Base-by-base conservation (phyloP, 176 grass and related monocot genomes). In the Lolium rigidum region DNA sequence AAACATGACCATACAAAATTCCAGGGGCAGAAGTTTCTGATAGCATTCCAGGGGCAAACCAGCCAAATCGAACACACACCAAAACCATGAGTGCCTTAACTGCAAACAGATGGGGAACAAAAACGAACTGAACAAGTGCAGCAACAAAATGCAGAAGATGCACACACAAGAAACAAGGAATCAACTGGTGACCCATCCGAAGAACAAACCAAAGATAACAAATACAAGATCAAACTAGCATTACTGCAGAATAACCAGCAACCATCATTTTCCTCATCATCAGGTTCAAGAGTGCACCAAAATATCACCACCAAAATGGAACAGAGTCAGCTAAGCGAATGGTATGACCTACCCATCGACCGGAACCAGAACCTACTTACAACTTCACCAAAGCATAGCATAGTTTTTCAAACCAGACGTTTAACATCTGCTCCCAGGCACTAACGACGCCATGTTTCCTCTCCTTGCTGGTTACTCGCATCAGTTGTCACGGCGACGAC, bases 371-470 rank as follows among this genome's bases (percentile, higher is more conserved):
- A 16, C 71, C 46, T 74, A 84, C 50, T n/a, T 79, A 79, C 68
- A 80, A 26, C 18, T 64, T 44, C 22, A 15, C 17, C 38, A n/a
- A n/a, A n/a, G n/a, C n/a, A 20, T 24, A 18, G 4, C 59, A 59
- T 70, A 60, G 26, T 55, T 74, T 58, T 64, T 49, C 59, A 48
- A 73, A 38, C 16, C 78, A 21, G 12, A 73, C 5, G 62, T 24
- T 83, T 68, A 52, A 49, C 17, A 56, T 9, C 80, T 65, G 56
- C 64, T 79, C 55, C 17, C 74, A 79, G 41, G 69, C 31, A 50
- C 55, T 16, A 52, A 64, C 41, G 28, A 77, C 28, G 16, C 39
- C n/a, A 9, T 10, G 31, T 24, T 14, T 66, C 21, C 0, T 35
- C 63, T 83, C 50, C 67, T 20, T 52, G 2, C 48, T 74, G 68